Conservation (phyloP, 2,329 filamentous ascomycete species). For the Colletotrichum viniferum region DNA sequence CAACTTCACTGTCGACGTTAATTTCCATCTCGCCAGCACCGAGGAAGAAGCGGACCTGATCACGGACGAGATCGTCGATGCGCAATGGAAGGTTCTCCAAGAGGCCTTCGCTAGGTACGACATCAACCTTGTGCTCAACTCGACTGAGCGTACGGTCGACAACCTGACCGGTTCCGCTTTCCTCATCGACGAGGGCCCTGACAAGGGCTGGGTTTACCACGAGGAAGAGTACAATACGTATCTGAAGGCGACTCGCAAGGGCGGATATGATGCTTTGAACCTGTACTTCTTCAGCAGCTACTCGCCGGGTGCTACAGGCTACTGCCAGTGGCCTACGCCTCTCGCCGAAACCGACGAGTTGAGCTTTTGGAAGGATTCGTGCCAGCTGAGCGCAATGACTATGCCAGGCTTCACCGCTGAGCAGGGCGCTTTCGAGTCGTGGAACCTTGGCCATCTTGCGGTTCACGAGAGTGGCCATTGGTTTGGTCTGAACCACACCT, state of each 20-base stretch:
- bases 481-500: conserved; percentile 48
- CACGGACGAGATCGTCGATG: conserved; percentile 21
- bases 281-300: conserved; percentile 48
- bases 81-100: conserved; percentile 25
- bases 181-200: conserved; percentile 25
- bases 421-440: conserved; percentile 5
- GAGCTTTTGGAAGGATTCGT: conserved; percentile 3
- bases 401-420: conserved; percentile 14
- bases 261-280: conserved; percentile 46
- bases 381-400: conserved; percentile 17
- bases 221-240: conserved; percentile 8
- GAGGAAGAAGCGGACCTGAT: conserved; percentile 23
- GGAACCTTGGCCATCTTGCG: conserved; percentile 27
- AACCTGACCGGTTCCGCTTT: conserved; percentile 24
- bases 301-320: conserved; percentile 41
- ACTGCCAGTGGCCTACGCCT: conserved; percentile 48
- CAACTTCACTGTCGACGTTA: conserved; percentile 27
- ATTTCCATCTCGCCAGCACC: conserved; percentile 30
- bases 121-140: conserved; percentile 28
- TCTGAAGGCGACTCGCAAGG: conserved; percentile 33
- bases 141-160: conserved; percentile 27
- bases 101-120: conserved; percentile 23
- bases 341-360: neutral
- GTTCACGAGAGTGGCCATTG: conserved; percentile 49
- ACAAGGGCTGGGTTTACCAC: conserved; percentile 24